Base-by-base conservation (phyloP, 2,329 filamentous ascomycete genomes). In the Exophiala mesophila region DNA sequence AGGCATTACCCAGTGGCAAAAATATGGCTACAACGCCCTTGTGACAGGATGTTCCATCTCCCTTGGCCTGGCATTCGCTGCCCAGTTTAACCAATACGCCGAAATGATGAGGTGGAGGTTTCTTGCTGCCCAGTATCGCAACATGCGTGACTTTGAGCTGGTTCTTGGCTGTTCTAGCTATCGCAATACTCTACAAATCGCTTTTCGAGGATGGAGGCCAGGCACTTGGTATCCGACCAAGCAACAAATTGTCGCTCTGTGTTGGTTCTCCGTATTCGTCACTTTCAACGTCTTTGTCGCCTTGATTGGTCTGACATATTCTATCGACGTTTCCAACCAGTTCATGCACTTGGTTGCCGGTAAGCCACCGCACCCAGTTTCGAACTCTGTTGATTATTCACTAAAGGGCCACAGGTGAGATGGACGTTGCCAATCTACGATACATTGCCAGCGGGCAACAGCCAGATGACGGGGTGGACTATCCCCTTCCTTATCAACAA, bases 21-120 rank as follows among this genome's bases (percentile, higher is more conserved):
- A 47, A 17, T 50, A 47, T 36, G 43, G 24, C 15, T 45, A 45
- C 37, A 50, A 50, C 28, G 40, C 48, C 18, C 34, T 48, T 10
- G 37, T 48, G 33, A 50, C 48, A 1, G 45, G 40, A 3, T 31
- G 48, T 4, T 50, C 48, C 13, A 45, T 50, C 32, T 15, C 42
- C n/a, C 40, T 50, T 17, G 48, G 45, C 31, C 39, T 48, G 8
- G 36, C 35, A 9, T 47, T 50, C 33, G 44, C 44, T 9, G 40
- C 45, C 7, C 39, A 47, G 29, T 48, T 50, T 32, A 50, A 47
- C 30, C 41, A 48, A 30, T 50, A 48, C 26, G 44, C 43, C 24
- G 38, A 48, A 23, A 48, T 50, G 48, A 43, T 50, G 45, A 31
- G 48, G 3, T 50, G 48, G 48, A 33, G 48, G 17, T 45, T 50